These are phyloP conservation scores for Aureobasidium musti DNA, from an alignment of 2,329 filamentous ascomycete species.

Conservation along the genomic window DNA sequence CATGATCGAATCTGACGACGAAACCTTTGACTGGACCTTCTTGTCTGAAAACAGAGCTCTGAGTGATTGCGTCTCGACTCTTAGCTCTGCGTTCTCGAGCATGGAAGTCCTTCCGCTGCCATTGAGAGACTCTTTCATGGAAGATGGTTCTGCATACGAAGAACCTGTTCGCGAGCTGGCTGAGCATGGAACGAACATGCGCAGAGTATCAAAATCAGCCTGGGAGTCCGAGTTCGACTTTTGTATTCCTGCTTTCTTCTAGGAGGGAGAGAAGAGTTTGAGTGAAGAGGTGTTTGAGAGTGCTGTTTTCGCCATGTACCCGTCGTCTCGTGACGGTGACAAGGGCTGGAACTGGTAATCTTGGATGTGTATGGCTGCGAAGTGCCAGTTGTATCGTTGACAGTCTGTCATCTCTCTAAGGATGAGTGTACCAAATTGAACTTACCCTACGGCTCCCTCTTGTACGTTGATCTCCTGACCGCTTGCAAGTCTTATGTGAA, in stretches of 20 bases:
- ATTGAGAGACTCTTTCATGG: neutral
- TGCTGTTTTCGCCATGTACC: conserved; percentile 1
- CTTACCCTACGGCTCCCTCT: neutral
- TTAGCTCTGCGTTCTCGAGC: conserved; percentile 8
- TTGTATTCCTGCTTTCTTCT: conserved; percentile 21
- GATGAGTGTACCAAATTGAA: neutral
- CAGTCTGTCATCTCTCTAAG: neutral
- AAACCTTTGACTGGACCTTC: conserved; percentile 17
- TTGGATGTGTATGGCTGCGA: neutral
- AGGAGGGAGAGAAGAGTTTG: conserved; percentile 8
- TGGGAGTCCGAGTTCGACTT: conserved; percentile 18
- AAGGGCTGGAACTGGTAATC: conserved; percentile 1
- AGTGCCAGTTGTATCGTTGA: neutral
- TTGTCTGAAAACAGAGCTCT: neutral
- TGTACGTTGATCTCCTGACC: neutral
- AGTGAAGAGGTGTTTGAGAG: conserved; percentile 14
- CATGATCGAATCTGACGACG: conserved; percentile 14
- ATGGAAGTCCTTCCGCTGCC: conserved; percentile 1
- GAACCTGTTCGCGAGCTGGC: neutral
- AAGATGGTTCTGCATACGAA: neutral
- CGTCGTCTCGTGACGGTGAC: neutral
- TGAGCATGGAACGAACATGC: neutral
- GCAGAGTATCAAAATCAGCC: neutral
- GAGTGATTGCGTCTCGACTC: neutral
- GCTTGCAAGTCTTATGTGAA: neutral